Base-by-base conservation (phyloP, 768 basidiomycete species). In the Podaxis sp. region DNA sequence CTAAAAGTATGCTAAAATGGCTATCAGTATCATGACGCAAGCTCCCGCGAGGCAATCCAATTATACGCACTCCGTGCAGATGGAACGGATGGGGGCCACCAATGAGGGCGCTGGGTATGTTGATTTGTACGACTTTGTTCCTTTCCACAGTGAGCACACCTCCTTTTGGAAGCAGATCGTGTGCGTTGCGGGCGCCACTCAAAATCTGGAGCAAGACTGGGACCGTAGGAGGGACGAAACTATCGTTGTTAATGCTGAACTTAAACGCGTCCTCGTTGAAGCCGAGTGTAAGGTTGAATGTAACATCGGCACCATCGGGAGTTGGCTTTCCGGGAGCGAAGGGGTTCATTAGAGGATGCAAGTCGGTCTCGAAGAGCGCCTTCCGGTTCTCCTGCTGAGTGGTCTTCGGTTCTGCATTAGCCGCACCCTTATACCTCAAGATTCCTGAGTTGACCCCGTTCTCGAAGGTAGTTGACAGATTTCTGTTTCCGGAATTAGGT, bases 81-180 rank as follows among this genome's bases (percentile, higher is more conserved):
- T 82, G 80, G 68, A 80, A 76, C 0, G 79, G 79, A 61, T 82
- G 80, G 11, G 64, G 64, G 18, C 62, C 61, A 11, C 58, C 55
- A 23, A 57, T 63, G 1, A 68, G 25, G 23, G 66, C 70, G 28
- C 76, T 77, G 27, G 78, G 76, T 38, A 59, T 4, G n/a, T 74
- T 72, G 14, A 85, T 46, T 60, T 86, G 82, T 53, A 85, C 73
- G 18, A 77, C 73, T 62, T 78, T 74, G 61, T 82, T 78, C 3
- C 65, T 63, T 0, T 80, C 79, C 11, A 86, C 67, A 9, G 70
- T 66, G 61, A 76, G 79, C 6, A 82, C 74, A 27, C 73, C 71
- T 4, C 79, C 80, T 0, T 67, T 37, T 1, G 77, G 73, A 2
- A 79, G 70, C 10, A 83, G 64, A 23, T 77, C 74, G 40, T 75